Percentiles rank a stretch among this genome's conserved stretches.
Evolutionary conservation across 1,284 basidiomycete species (phyloP).

Genomic region (Cryptococcus sp.): DNA sequence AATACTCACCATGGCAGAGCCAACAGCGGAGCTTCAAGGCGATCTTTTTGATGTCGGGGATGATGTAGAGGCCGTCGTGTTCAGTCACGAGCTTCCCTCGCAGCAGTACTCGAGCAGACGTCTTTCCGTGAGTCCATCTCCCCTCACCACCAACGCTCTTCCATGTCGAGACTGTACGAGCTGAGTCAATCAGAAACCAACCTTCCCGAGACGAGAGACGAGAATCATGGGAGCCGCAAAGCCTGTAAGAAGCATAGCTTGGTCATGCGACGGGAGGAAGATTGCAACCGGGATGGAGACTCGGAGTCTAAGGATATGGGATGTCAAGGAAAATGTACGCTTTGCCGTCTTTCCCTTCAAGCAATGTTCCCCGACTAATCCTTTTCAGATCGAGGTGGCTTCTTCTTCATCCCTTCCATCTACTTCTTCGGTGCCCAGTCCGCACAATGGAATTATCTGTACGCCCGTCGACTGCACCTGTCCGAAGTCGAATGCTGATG

Average conservation of each 20-base stretch:
- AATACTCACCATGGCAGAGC: no score
- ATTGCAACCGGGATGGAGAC: slow-evolving; percentile 24
- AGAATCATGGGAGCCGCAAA: slow-evolving; percentile 14
- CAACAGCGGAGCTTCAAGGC: no score
- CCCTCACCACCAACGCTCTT: no score
- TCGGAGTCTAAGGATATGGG: slow-evolving; percentile 20
- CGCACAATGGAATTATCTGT: slow-evolving; percentile 37
- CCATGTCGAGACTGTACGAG: no score
- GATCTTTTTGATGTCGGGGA: no score
- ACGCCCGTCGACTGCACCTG: no score
- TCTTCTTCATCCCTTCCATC: slow-evolving; percentile 19
- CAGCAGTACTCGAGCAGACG: no score
- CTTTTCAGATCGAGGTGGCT: slow-evolving; percentile 12
- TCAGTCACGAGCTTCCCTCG: no score
- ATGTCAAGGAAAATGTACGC: slow-evolving; percentile 9
- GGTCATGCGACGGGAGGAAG: slow-evolving; percentile 21
- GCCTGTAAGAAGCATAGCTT: slow-evolving; percentile 21
- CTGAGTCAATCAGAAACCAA: slow-evolving; percentile 1
- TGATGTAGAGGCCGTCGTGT: no score
- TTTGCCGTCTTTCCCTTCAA: not conserved
- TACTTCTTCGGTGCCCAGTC: slow-evolving; percentile 19
- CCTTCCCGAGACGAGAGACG: not conserved
- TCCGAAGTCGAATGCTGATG: not conserved
- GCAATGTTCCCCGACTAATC: not conserved
- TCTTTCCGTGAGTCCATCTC: no score